Percentiles rank a stretch among this genome's conserved stretches.
phyloP scores from a whole-genome alignment of 139 green algal genomes.

The Chlamydomonas sphaeroides region DNA sequence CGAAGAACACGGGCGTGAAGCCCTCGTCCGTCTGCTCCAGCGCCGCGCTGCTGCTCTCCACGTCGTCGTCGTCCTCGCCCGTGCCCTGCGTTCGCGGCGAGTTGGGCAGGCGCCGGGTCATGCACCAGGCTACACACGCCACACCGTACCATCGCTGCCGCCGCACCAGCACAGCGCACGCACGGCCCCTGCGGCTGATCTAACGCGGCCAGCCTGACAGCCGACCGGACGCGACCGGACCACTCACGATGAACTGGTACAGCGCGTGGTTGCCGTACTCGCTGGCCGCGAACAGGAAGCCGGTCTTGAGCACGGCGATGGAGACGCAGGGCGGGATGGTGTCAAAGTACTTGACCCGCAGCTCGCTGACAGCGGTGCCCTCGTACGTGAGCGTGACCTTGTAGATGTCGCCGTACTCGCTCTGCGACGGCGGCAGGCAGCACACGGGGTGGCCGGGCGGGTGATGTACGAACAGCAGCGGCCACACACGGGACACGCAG shows the following conservation, averaged over 20 bases:
- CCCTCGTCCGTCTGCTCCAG: conserved; percentile 89
- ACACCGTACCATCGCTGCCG: no score
- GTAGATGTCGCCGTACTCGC: conserved; percentile 99
- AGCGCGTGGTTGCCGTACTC: conserved; percentile 97
- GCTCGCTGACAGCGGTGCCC: conserved; percentile 82
- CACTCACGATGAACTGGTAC: conserved; percentile 94
- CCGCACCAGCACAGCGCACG: no score
- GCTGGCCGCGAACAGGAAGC: conserved; percentile 96
- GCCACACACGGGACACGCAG: no score
- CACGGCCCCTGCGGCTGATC: no score
- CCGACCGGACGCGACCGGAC: no score
- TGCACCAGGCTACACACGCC: no score
- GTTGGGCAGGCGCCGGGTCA: no score
- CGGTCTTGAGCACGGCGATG: conserved; percentile 93
- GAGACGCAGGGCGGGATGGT: conserved; percentile 86
- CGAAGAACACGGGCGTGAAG: conserved; percentile 92
- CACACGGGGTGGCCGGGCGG: not conserved
- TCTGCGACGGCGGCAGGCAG: conserved; percentile 64
- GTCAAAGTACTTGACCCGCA: conserved; percentile 99
- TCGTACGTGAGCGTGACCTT: conserved; percentile 89
- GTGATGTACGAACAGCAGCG: no score
- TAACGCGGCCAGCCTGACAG: no score
- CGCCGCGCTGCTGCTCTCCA: conserved; percentile 77
- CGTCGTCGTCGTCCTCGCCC: conserved; percentile 93
- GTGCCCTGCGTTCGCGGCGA: no score